Conservation (phyloP, 345 rosid species). For the Populus nigra region DNA sequence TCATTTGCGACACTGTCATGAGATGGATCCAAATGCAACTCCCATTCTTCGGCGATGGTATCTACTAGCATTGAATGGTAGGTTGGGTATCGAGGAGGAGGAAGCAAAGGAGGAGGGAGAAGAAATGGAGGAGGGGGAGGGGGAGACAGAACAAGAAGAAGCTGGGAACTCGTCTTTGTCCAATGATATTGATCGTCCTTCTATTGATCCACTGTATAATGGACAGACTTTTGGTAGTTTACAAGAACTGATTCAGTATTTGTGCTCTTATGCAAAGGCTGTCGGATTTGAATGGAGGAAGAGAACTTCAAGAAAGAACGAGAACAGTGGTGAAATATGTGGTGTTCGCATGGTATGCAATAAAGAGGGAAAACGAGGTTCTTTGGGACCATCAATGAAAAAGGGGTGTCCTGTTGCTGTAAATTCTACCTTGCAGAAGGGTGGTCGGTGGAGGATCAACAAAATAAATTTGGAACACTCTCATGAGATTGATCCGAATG, state of each 20-base stretch:
- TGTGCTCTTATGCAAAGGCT: background rate
- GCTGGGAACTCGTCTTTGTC: background rate
- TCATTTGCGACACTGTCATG: background rate
- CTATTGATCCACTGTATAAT: background rate
- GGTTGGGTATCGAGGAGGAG: background rate
- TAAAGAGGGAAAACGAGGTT: background rate
- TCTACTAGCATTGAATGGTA: background rate
- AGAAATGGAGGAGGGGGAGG: background rate
- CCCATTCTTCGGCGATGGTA: background rate
- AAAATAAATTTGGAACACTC: background rate
- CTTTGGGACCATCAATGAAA: background rate
- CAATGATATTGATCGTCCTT: background rate
- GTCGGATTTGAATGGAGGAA: background rate
- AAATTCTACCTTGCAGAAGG: background rate
- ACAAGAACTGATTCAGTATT: background rate
- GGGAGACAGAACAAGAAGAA: background rate
- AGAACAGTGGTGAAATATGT: background rate
- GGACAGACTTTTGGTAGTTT: background rate
- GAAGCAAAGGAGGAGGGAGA: background rate
- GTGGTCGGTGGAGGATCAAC: background rate
- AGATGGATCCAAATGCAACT: background rate
- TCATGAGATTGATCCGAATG: background rate
- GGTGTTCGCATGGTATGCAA: background rate
- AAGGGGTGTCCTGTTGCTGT: background rate
- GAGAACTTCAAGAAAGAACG: background rate